These are phyloP conservation scores for Penicillium flavigenum DNA, from an alignment of 495 filamentous ascomycete species.

Conservation along the genomic window DNA sequence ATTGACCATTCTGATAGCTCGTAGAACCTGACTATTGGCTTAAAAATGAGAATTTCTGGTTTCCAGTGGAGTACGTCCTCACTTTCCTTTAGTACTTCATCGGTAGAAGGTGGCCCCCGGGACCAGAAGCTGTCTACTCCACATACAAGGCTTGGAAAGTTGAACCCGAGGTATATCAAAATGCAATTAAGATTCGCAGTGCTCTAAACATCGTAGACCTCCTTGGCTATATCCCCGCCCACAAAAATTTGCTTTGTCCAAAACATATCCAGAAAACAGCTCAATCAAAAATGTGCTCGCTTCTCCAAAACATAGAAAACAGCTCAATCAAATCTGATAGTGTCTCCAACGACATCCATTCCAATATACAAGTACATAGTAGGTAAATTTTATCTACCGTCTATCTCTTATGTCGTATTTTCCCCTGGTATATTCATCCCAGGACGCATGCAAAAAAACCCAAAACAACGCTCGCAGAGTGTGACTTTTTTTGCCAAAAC, in stretches of 20 bases:
- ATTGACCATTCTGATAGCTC: not conserved
- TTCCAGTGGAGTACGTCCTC: not conserved
- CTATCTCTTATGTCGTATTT: slow-evolving; percentile 27
- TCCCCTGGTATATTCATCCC: slow-evolving; percentile 13
- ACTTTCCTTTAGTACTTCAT: not conserved
- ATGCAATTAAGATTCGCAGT: not conserved
- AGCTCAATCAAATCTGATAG: not conserved
- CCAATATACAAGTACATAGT: slow-evolving; percentile 2
- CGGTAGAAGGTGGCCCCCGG: too few species aligned
- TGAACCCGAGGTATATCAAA: not conserved
- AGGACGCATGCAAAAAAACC: slow-evolving; percentile 21
- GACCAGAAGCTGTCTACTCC: not conserved
- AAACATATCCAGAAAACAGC: not conserved
- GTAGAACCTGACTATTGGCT: not conserved
- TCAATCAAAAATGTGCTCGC: not conserved
- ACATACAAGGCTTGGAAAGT: not conserved
- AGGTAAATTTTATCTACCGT: slow-evolving; percentile 24
- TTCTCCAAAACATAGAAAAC: not conserved
- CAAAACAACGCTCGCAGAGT: slow-evolving; percentile 23
- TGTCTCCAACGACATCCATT: not conserved
- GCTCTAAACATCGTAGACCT: not conserved
- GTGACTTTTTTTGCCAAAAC: slow-evolving; percentile 15
- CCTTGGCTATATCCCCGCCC: not conserved
- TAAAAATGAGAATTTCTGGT: not conserved
- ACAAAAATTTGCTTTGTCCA: not conserved